Evolutionary conservation across 192 early-diverging fungal genomes (phyloP).

Genomic region (Coemansia sp.): DNA sequence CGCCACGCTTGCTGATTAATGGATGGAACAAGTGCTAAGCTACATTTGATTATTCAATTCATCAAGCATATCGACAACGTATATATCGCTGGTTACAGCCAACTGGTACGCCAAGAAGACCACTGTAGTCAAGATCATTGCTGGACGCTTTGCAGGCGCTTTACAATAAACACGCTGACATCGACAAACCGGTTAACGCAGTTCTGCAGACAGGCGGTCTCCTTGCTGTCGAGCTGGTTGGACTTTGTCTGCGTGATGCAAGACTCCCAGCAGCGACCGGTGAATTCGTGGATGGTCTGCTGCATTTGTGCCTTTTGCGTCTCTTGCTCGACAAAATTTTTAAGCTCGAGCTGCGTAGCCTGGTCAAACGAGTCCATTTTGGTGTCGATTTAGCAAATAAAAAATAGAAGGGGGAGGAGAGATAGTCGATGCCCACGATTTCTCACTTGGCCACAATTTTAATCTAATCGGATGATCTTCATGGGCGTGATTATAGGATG

Average conservation of each 20-base stretch:
- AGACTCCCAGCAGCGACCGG: constrained; percentile 67
- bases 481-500: not conserved
- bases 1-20: not conserved
- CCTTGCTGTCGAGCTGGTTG: constrained; percentile 56
- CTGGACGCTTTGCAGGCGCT: constrained; percentile 46
- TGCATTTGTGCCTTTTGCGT: constrained; percentile 59
- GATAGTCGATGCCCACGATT: no score
- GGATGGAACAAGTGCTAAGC: not conserved
- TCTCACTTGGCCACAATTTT: not conserved
- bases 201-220: constrained; percentile 63
- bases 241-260: constrained; percentile 55
- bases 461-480: not conserved
- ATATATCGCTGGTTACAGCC: not conserved
- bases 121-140: no score
- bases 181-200: constrained; percentile 73
- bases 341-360: constrained; percentile 56
- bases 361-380: constrained; percentile 49
- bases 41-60: no score
- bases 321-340: constrained; percentile 60
- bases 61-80: not conserved
- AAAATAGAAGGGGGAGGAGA: not conserved
- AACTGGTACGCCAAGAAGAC: no score
- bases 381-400: not conserved
- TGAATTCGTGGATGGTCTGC: constrained; percentile 59
- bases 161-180: constrained; percentile 59